Evolutionary conservation across 768 basidiomycete species (phyloP).

Genomic region (Lentinula aciculospora): DNA sequence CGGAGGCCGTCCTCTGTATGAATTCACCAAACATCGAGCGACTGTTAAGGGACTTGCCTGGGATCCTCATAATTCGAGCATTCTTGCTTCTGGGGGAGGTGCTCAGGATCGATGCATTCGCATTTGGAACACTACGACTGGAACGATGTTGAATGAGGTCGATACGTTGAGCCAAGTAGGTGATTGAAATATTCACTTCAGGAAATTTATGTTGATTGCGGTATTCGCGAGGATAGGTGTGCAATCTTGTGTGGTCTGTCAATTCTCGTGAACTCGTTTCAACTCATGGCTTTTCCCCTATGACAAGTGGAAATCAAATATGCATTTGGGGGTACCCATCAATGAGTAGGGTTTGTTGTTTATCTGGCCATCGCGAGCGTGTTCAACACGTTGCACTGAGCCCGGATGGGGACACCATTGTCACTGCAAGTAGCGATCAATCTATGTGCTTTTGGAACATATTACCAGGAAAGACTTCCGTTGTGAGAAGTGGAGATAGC

Average conservation of each 20-base stretch:
- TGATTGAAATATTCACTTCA: not conserved
- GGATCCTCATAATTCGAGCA: slow-evolving; percentile 67
- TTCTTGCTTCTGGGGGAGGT: slow-evolving; percentile 71
- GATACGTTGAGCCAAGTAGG: slow-evolving; percentile 70
- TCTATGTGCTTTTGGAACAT: slow-evolving; percentile 77
- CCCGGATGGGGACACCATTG: slow-evolving; percentile 73
- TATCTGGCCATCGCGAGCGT: slow-evolving; percentile 67
- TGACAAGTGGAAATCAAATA: slow-evolving; percentile 66
- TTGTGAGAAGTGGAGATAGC: not conserved
- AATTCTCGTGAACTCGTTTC: slow-evolving; percentile 76
- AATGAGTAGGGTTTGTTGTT: slow-evolving; percentile 65
- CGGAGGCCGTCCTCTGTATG: slow-evolving; percentile 49
- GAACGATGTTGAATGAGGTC: slow-evolving; percentile 54
- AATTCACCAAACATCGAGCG: slow-evolving; percentile 70
- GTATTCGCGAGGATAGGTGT: slow-evolving; percentile 23
- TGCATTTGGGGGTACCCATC: slow-evolving; percentile 69
- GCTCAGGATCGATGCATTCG: slow-evolving; percentile 78
- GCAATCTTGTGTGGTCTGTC: slow-evolving; percentile 70
- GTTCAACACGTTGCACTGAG: slow-evolving; percentile 71
- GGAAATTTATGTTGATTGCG: not conserved
- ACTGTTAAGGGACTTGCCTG: slow-evolving; percentile 79
- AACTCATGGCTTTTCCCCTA: slow-evolving; percentile 71
- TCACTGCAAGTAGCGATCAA: slow-evolving; percentile 76
- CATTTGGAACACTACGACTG: slow-evolving; percentile 70
- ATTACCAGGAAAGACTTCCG: slow-evolving; percentile 31